Evolutionary conservation across 441 rosid genomes (phyloP).

Genomic region (Cnidoscolus chayamansa): DNA sequence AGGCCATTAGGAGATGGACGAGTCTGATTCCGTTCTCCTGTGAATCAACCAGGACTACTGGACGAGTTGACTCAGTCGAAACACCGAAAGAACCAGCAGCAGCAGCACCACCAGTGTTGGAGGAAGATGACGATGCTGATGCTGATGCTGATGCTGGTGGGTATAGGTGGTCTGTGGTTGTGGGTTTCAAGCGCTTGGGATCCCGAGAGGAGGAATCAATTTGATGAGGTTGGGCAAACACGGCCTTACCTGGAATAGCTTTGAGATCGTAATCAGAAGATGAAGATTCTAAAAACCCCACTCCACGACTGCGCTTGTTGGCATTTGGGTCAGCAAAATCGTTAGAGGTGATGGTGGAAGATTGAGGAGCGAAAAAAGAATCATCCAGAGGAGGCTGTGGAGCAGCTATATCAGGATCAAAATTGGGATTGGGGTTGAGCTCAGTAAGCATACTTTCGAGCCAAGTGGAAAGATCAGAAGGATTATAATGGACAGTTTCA

Average conservation of each 20-base stretch:
- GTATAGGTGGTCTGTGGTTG: not conserved
- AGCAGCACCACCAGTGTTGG: not conserved
- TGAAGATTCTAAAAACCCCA: conserved; percentile 31
- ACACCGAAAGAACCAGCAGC: conserved; percentile 13
- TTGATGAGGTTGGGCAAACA: conserved; percentile 25
- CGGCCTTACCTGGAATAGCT: conserved; percentile 73
- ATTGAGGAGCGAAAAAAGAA: conserved; percentile 37
- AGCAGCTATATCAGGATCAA: conserved; percentile 12
- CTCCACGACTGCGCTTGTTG: not conserved
- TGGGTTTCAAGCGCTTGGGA: conserved; percentile 45
- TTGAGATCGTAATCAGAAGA: conserved; percentile 61
- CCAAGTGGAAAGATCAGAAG: conserved; percentile 67
- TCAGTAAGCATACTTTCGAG: conserved; percentile 61
- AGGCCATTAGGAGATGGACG: conserved; percentile 77
- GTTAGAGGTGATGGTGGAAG: conserved; percentile 38
- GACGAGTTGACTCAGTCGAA: conserved; percentile 44
- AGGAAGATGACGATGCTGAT: not conserved
- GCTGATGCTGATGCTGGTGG: not conserved
- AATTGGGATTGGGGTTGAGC: conserved; percentile 35
- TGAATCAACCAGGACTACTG: conserved; percentile 65
- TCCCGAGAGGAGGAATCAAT: conserved; percentile 21
- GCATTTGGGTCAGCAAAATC: conserved; percentile 27
- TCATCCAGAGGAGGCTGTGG: conserved; percentile 21
- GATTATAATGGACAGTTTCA: conserved; percentile 65
- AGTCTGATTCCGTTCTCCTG: conserved; percentile 77